Evolutionary conservation across 2,329 filamentous ascomycete species (phyloP).

Genomic region (Lecanicillium sp.): DNA sequence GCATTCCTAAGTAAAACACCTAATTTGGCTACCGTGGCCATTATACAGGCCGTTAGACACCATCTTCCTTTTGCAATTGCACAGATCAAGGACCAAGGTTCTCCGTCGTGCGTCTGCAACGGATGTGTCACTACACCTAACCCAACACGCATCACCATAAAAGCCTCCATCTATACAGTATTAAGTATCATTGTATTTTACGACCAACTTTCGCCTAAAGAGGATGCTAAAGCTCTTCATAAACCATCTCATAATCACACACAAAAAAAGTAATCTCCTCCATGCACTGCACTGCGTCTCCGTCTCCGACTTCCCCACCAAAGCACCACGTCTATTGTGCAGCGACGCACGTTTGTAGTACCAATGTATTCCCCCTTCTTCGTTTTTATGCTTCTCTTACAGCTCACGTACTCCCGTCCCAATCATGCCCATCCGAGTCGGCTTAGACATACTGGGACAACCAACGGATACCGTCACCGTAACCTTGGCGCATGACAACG

Average conservation of each 20-base stretch:
- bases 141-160: too few relatives aligned
- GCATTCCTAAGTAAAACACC: too few relatives aligned
- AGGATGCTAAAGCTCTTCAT: conserved; percentile 25
- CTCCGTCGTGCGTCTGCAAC: too few relatives aligned
- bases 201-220: conserved; percentile 24
- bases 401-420: background rate
- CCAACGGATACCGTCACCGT: conserved; percentile 87
- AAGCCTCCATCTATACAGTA: conserved; percentile 1
- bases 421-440: conserved; percentile 10
- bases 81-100: too few relatives aligned
- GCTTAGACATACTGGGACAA: conserved; percentile 87
- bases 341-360: background rate
- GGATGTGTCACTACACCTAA: too few relatives aligned
- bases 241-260: conserved; percentile 18
- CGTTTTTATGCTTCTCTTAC: conserved; percentile 1
- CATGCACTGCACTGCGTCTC: too few relatives aligned
- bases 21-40: too few relatives aligned
- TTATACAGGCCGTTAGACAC: too few relatives aligned
- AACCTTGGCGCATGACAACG: conserved; percentile 95
- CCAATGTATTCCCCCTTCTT: conserved; percentile 6
- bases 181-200: conserved; percentile 14
- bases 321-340: background rate
- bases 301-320: too few relatives aligned
- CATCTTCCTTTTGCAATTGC: too few relatives aligned
- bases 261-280: conserved; percentile 11